Evolutionary conservation across 2,329 filamentous ascomycete genomes (phyloP).

Genomic region (Rhinocladiella mackenziei): DNA sequence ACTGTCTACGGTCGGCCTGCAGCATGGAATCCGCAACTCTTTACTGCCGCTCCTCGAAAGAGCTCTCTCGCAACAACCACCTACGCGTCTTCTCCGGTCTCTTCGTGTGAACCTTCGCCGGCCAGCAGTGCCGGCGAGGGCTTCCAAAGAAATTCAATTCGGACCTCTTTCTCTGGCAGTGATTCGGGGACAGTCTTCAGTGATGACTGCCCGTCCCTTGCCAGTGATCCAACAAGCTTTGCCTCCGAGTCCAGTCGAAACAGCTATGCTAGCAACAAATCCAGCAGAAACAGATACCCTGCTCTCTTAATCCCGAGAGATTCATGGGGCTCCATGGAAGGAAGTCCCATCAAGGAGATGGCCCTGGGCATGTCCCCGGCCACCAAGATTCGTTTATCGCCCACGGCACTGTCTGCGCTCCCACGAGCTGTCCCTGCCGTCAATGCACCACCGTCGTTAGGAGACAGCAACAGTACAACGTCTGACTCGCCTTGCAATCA

Average conservation of each 20-base stretch:
- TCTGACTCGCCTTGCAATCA: slow-evolving; percentile 73
- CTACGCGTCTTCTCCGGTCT: slow-evolving; percentile 25
- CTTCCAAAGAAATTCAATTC: slow-evolving; percentile 70
- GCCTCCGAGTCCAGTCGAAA: slow-evolving; percentile 40
- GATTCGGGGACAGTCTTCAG: slow-evolving; percentile 66
- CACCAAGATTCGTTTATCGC: slow-evolving; percentile 66
- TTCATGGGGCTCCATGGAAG: slow-evolving; percentile 55
- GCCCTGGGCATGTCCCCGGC: slow-evolving; percentile 45
- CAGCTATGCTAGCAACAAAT: slow-evolving; percentile 34
- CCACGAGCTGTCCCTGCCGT: slow-evolving; percentile 66
- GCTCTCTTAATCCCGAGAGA: slow-evolving; percentile 57
- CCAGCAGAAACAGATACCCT: slow-evolving; percentile 51
- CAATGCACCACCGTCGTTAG: slow-evolving; percentile 80
- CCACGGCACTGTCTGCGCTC: slow-evolving; percentile 69
- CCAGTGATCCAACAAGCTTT: slow-evolving; percentile 50
- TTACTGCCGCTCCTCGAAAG: slow-evolving; percentile 23
- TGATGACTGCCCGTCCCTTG: slow-evolving; percentile 42
- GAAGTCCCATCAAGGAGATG: slow-evolving; percentile 44
- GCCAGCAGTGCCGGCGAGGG: slow-evolving; percentile 60
- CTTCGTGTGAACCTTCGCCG: slow-evolving; percentile 47
- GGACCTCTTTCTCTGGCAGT: slow-evolving; percentile 77
- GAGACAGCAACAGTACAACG: slow-evolving; percentile 74
- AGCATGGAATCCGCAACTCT: slow-evolving; percentile 32
- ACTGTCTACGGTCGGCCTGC: slow-evolving; percentile 31
- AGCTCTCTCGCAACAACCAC: slow-evolving; percentile 20